Conservation (phyloP, 768 basidiomycete genomes). For the Mrakia gelida region DNA sequence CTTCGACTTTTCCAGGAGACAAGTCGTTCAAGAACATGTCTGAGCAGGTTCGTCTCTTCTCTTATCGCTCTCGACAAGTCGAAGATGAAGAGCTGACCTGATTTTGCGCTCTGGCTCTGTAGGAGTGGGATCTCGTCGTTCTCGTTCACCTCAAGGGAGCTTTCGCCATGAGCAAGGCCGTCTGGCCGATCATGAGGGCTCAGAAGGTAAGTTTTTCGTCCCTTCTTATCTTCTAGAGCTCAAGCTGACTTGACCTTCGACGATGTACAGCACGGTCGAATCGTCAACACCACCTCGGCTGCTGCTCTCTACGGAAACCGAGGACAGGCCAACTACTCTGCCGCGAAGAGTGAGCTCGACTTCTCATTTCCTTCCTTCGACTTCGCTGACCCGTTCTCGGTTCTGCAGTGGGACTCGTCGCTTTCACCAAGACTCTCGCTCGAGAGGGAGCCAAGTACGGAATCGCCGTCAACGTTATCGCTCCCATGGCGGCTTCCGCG, state of each 20-base stretch:
- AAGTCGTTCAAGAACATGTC: slow-evolving; percentile 88
- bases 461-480: slow-evolving; percentile 31
- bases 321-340: slow-evolving; percentile 95
- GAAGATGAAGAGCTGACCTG: background rate
- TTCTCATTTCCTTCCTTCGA: background rate
- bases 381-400: background rate
- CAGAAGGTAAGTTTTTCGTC: slow-evolving; percentile 42
- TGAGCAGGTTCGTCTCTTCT: slow-evolving; percentile 53
- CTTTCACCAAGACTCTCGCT: slow-evolving; percentile 88
- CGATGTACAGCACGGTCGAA: slow-evolving; percentile 66
- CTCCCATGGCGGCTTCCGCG: slow-evolving; percentile 23
- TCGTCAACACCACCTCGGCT: slow-evolving; percentile 67
- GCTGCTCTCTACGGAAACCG: slow-evolving; percentile 94
- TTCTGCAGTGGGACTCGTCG: slow-evolving; percentile 69
- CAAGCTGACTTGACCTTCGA: background rate
- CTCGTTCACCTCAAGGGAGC: slow-evolving; percentile 92
- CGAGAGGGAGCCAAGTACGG: slow-evolving; percentile 81
- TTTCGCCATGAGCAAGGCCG: slow-evolving; percentile 86
- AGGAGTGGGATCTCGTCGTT: slow-evolving; percentile 81
- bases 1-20: slow-evolving; percentile 40
- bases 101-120: background rate
- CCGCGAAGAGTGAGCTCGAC: slow-evolving; percentile 66
- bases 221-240: background rate
- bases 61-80: background rate
- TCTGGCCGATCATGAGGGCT: slow-evolving; percentile 83